Conservation (phyloP, 169 alveolate genomes). For the Condylostoma magnum region DNA sequence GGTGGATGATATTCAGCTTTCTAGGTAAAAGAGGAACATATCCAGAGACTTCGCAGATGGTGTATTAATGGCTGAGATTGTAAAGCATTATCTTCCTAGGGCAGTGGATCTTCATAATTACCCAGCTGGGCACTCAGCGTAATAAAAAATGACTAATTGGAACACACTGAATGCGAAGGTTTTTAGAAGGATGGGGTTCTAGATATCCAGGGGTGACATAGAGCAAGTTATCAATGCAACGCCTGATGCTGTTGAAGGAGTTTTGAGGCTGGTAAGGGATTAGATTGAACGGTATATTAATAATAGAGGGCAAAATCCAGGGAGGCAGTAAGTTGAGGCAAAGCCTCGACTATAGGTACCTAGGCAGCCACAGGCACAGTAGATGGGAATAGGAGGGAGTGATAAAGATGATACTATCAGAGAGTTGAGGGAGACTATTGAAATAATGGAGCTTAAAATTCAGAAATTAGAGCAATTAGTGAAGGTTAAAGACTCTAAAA, state of each 20-base stretch:
- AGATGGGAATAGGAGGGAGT: no score
- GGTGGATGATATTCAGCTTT: constrained; percentile 85
- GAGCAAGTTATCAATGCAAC: constrained; percentile 56
- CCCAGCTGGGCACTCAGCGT: constrained; percentile 64
- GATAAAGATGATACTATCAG: constrained; percentile 56
- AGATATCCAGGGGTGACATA: constrained; percentile 61
- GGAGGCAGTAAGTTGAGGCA: constrained; percentile 3
- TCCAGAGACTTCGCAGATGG: constrained; percentile 88
- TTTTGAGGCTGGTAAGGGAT: constrained; percentile 48
- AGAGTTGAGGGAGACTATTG: constrained; percentile 60
- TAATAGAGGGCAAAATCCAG: constrained; percentile 16
- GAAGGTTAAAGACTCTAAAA: constrained; percentile 53
- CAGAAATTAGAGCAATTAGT: constrained; percentile 56
- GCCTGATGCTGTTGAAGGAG: constrained; percentile 75
- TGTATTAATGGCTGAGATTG: constrained; percentile 80
- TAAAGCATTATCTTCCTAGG: constrained; percentile 70
- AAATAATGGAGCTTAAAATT: constrained; percentile 54
- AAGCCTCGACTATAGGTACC: no score
- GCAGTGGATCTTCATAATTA: constrained; percentile 80
- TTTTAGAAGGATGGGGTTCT: constrained; percentile 73
- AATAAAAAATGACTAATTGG: constrained; percentile 77
- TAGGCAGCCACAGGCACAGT: no score
- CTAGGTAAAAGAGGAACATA: constrained; percentile 81
- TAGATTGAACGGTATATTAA: constrained; percentile 43
- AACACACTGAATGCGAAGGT: constrained; percentile 78